Percentiles rank a stretch among this genome's conserved stretches.
phyloP scores from a whole-genome alignment of 306 rosid species.

The Glycyrrhiza uralensis region DNA sequence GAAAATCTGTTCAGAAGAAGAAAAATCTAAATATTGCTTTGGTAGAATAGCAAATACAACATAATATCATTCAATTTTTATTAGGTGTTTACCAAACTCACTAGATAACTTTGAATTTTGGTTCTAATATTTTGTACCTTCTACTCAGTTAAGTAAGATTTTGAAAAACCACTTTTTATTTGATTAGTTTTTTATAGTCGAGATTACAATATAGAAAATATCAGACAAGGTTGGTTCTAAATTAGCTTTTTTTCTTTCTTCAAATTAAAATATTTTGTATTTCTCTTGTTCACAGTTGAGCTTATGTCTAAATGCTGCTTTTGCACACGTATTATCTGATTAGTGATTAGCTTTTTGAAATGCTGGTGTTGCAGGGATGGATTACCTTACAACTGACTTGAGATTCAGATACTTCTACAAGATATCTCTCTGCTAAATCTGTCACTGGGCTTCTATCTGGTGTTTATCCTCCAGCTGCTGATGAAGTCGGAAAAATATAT shows the following conservation, averaged over 20 bases:
- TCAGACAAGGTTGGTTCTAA: background rate
- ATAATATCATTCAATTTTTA: background rate
- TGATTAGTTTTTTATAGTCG: background rate
- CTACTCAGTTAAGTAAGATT: background rate
- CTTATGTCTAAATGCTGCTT: background rate
- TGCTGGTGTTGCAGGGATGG: constrained; percentile 77
- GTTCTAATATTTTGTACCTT: background rate
- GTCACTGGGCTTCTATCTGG: constrained; percentile 95
- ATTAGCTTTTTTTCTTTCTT: no score
- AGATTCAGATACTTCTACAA: constrained; percentile 62
- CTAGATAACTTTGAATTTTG: background rate
- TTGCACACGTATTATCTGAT: background rate
- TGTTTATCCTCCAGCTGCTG: constrained; percentile 87
- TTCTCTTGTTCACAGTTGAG: background rate
- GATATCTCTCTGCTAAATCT: constrained; percentile 81
- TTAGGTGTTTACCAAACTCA: background rate
- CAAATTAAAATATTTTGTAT: background rate
- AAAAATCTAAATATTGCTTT: background rate
- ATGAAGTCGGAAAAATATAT: constrained; percentile 87
- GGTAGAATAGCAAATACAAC: background rate
- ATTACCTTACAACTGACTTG: constrained; percentile 74
- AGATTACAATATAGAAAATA: background rate
- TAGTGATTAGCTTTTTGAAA: constrained; percentile 18
- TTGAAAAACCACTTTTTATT: background rate
- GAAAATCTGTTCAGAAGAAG: no score